phyloP scores from a whole-genome alignment of 768 basidiomycete species.

The Wakefieldia striispora region DNA sequence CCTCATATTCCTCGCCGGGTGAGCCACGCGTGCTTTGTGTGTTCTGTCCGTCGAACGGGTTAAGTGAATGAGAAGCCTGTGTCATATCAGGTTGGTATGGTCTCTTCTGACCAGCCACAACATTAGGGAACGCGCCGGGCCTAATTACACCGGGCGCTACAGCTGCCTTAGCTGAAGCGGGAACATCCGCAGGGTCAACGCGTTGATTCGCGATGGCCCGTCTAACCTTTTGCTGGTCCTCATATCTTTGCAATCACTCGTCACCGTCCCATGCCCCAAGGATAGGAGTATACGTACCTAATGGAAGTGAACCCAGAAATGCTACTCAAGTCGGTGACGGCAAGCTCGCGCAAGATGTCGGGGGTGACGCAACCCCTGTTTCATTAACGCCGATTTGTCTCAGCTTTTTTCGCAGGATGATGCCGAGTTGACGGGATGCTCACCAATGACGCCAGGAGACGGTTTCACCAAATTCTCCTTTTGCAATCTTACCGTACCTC shows the following conservation, averaged over 20 bases:
- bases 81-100: conserved; percentile 37
- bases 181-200: conserved; percentile 59
- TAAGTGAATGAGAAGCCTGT: conserved; percentile 9
- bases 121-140: conserved; percentile 8
- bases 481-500: conserved; percentile 58
- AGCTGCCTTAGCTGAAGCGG: conserved; percentile 38
- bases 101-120: conserved; percentile 38
- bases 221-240: conserved; percentile 64
- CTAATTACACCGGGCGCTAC: conserved; percentile 2
- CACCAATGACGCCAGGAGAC: conserved; percentile 81
- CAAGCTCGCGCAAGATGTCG: conserved; percentile 50
- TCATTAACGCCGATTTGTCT: conserved; percentile 9
- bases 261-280: neutral
- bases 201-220: conserved; percentile 52
- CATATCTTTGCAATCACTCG: conserved; percentile 35
- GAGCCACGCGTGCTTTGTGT: neutral
- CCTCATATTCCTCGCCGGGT: conserved; percentile 41
- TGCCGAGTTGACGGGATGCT: conserved; percentile 16
- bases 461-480: conserved; percentile 52
- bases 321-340: conserved; percentile 38
- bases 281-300: conserved; percentile 36
- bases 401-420: conserved; percentile 15
- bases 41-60: conserved; percentile 11
- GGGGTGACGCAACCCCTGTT: conserved; percentile 72
- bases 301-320: conserved; percentile 53